Conservation (phyloP, 2,329 filamentous ascomycete genomes). For the Lachnellula subtilissima region DNA sequence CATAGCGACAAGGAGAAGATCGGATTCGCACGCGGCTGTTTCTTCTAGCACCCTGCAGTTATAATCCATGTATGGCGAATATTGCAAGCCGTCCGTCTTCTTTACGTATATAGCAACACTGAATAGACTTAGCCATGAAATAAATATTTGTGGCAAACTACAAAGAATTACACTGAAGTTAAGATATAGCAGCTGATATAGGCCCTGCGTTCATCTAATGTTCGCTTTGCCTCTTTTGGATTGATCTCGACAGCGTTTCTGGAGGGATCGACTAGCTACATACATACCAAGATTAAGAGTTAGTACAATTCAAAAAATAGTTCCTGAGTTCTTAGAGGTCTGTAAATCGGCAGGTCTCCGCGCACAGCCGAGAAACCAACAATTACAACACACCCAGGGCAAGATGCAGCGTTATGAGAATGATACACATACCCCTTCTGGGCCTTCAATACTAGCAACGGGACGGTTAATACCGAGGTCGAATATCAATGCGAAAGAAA, state of each 20-base stretch:
- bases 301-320: too few species aligned
- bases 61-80: slow-evolving; percentile 19
- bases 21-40: slow-evolving; percentile 13
- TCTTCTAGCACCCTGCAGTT: slow-evolving; percentile 14
- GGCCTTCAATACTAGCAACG: slow-evolving; percentile 10
- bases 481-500: slow-evolving; percentile 16
- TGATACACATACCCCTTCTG: neutral
- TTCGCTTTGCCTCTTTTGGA: slow-evolving; percentile 11
- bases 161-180: slow-evolving; percentile 14
- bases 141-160: neutral
- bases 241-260: slow-evolving; percentile 2
- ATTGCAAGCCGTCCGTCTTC: slow-evolving; percentile 14
- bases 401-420: too few species aligned
- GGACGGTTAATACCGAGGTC: slow-evolving; percentile 21
- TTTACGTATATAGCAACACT: slow-evolving; percentile 15
- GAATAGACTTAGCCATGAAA: neutral
- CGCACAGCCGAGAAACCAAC: too few species aligned
- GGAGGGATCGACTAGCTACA: slow-evolving; percentile 2
- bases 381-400: too few species aligned
- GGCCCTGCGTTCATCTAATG: slow-evolving; percentile 18
- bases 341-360: too few species aligned
- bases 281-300: neutral
- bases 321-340: too few species aligned
- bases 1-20: slow-evolving; percentile 17
- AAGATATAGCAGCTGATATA: slow-evolving; percentile 16